Base-by-base conservation (phyloP, 495 filamentous ascomycete species). In the Hypoxylon fragiforme region DNA sequence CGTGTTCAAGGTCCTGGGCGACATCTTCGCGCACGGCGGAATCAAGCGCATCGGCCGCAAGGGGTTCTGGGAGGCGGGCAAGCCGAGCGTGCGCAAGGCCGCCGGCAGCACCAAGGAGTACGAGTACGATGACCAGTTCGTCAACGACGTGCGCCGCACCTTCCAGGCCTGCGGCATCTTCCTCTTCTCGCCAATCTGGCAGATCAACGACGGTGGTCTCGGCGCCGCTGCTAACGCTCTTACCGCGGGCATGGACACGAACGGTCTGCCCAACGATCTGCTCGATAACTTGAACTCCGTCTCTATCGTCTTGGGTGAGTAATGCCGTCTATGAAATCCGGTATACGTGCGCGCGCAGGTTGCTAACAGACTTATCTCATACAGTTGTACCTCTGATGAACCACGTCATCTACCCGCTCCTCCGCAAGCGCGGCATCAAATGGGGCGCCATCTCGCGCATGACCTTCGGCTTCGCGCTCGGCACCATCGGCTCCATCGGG, bases 371-470 rank as follows among this genome's bases (percentile, higher is more conserved):
- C n/a, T n/a, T n/a, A n/a, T n/a, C n/a, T 13, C 15, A 12, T 51
- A 7, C 12, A 70, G 81, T 86, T 66, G 84, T 89, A 34, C 89
- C 89, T 2, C 56, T 90, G 44, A 75, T 87, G 46, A 86, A 90
- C 64, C 80, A 80, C 28, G 38, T 83, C 38, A 50, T 91, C 51
- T 91, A 90, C 69, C 89, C 89, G 0, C 31, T 78, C 16, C 77
- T 91, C 39, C 84, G 84, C 32, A 78, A 72, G 40, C 59, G 74
- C 20, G 77, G 76, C 45, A 88, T 90, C 67, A 72, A 74, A 30
- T 88, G 85, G 72, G 79, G 75, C 44, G 81, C 87, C 32, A 87
- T 92, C 66, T 80, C 80, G 30, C 82, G 87, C 56, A 92, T 92
- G 65, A 79, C 84, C 6, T 75, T 83, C 13, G 89, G 88, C 3